Evolutionary conservation across 768 basidiomycete species (phyloP).

Genomic region (Kwoniella pini): DNA sequence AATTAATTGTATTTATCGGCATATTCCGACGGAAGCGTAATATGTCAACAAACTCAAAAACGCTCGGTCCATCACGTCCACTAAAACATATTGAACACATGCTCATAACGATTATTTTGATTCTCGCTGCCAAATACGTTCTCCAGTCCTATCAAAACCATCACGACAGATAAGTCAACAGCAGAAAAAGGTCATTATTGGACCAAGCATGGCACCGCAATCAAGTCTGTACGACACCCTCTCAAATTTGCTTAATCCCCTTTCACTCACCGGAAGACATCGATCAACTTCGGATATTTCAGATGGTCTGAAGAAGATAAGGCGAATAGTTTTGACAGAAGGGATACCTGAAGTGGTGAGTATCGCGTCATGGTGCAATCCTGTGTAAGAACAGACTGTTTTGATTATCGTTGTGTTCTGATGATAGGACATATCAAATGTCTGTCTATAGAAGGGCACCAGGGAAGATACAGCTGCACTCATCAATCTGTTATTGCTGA

Average conservation of each 20-base stretch:
- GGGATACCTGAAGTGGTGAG: conserved; percentile 77
- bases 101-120: no score
- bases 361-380: conserved; percentile 11
- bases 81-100: neutral
- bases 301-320: conserved; percentile 79
- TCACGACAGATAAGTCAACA: no score
- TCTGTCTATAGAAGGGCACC: no score
- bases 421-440: no score
- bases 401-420: no score
- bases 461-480: no score
- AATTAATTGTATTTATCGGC: no score
- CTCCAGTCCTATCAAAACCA: no score
- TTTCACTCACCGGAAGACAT: conserved; percentile 20
- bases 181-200: neutral
- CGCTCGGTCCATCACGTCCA: neutral
- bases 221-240: conserved; percentile 30
- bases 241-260: conserved; percentile 21
- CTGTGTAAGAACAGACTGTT: neutral
- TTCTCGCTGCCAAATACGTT: no score
- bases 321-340: conserved; percentile 84
- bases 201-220: conserved; percentile 5
- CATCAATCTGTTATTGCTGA: no score
- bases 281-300: conserved; percentile 61
- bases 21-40: neutral
- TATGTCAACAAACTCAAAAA: conserved; percentile 3